Evolutionary conservation across 306 rosid species (phyloP), one percentile per base, ranked within the genome.

Genomic region (Cicer judaicum): DNA sequence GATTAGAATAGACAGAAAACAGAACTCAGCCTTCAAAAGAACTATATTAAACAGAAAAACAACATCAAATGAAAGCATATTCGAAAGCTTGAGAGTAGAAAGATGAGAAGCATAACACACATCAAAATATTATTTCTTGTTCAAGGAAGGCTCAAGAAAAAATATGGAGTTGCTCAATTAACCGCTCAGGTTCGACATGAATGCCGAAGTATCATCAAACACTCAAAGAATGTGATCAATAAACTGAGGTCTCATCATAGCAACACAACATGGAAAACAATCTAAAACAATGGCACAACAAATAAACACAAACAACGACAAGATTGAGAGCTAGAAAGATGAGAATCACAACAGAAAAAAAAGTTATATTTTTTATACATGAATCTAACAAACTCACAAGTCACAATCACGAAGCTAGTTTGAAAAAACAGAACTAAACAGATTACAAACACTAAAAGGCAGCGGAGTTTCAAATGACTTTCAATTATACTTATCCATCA

Each of bases 151-250:
- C 10, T 14, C 15, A 44, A 36, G 64, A 12, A 40, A 29, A 47
- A 59, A 53, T 43, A 24, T 8, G 10, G 53, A 47, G 79, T 70
- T 81, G 85, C 77, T 81, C 81, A 81, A 80, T 46, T 84, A 84
- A 84, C 87, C 82, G 82, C 82, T 84, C 82, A 80, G 87, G 14
- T 68, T 80, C 78, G 75, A 68, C 87, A 80, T 41, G 44, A 55
- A 57, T 80, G 82, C 75, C 80, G 72, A 84, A 62, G 74, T 64
- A 79, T 84, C 85, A 81, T 21, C 21, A 24, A 48, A 72, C 82
- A 75, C 46, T 78, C 29, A 8, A 46, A 5, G 63, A 79, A 76
- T 54, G 66, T 68, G 40, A 63, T 77, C 83, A 80, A 80, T 56
- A 57, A 76, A 62, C 80, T 47, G 38, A 5, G 10, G 56, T 10